phyloP scores from a whole-genome alignment of 441 rosid species.

The Erodium trifolium region DNA sequence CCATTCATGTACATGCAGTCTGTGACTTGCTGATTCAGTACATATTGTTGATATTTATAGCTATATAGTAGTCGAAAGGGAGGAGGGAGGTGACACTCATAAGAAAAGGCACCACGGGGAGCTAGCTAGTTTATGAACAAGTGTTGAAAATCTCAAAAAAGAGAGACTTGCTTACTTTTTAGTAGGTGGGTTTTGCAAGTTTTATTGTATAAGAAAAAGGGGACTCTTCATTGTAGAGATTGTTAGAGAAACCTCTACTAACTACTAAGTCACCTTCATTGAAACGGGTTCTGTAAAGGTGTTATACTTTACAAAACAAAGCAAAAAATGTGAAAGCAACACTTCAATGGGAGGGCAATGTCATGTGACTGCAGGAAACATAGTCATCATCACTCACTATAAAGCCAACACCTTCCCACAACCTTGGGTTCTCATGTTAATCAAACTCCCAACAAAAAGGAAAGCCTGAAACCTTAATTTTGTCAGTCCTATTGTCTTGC shows the following conservation, averaged over 20 bases:
- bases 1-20: neutral
- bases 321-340: neutral
- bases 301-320: slow-evolving; percentile 1
- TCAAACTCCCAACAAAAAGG: too few species aligned
- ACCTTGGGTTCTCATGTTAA: neutral
- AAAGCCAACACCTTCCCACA: slow-evolving; percentile 3
- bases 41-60: neutral
- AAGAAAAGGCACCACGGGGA: neutral
- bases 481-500: neutral
- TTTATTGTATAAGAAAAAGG: neutral
- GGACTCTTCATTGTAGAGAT: neutral
- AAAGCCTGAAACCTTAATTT: neutral
- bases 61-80: neutral
- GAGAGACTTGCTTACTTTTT: neutral
- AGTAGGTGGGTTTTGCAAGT: neutral
- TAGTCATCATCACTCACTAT: neutral
- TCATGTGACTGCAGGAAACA: neutral
- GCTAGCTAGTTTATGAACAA: neutral
- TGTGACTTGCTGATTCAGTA: neutral
- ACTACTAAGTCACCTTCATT: neutral
- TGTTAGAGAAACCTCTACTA: neutral
- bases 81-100: neutral
- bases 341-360: slow-evolving; percentile 1
- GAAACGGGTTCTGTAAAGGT: slow-evolving; percentile 2
- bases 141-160: neutral